Conservation (phyloP, 257 asterid species). For the Nicotiana paniculata region DNA sequence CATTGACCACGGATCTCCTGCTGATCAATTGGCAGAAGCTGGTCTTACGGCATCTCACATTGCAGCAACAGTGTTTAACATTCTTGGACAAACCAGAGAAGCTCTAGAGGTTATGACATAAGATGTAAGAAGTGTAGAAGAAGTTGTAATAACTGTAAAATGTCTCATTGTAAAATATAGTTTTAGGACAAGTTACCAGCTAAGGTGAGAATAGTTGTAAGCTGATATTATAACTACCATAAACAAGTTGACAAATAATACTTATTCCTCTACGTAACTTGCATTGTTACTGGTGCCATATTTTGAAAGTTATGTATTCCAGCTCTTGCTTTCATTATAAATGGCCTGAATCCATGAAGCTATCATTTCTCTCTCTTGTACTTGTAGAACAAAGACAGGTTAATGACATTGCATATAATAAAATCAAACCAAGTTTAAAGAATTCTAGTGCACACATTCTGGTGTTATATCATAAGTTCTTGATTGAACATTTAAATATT, state of each 20-base stretch:
- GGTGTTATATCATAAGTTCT: neutral
- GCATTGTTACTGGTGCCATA: neutral
- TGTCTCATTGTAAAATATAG: conserved; percentile 10
- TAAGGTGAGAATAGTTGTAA: neutral
- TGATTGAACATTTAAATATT: neutral
- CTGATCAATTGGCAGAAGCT: conserved; percentile 60
- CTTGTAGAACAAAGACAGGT: neutral
- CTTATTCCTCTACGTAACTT: neutral
- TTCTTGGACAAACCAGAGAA: conserved; percentile 82
- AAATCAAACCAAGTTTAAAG: neutral
- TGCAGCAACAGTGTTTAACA: conserved; percentile 77
- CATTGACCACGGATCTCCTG: conserved; percentile 87
- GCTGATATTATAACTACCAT: neutral
- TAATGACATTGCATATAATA: neutral
- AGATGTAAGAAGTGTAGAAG: conserved; percentile 7
- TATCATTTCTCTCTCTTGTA: neutral
- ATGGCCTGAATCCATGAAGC: neutral
- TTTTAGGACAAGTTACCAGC: conserved; percentile 13
- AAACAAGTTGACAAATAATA: neutral
- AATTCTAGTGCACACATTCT: neutral
- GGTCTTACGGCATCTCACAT: conserved; percentile 82
- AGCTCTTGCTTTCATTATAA: neutral
- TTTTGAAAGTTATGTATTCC: neutral
- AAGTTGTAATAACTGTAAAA: neutral
- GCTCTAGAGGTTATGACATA: conserved; percentile 80